A percentile compares a stretch with the other conserved stretches of the same genome.
Conservation (phyloP, 2,329 filamentous ascomycete genomes). For the Aplosporella prunicola region DNA sequence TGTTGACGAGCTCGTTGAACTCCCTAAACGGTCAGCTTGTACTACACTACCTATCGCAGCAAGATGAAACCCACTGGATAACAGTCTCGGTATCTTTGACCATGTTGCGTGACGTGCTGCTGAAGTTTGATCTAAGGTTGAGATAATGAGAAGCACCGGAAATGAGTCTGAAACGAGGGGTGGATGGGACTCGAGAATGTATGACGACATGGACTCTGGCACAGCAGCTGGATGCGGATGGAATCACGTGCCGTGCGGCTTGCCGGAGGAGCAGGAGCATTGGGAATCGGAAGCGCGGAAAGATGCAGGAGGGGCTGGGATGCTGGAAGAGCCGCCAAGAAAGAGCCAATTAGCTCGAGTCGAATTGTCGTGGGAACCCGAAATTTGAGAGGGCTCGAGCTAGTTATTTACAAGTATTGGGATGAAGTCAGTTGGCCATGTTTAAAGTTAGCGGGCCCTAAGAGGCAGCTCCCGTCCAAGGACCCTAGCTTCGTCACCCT, state of each 20-base stretch:
- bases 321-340: too few relatives aligned
- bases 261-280: conserved; percentile 3
- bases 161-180: too few relatives aligned
- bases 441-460: too few relatives aligned
- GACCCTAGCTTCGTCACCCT: too few relatives aligned
- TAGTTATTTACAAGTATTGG: too few relatives aligned
- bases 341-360: too few relatives aligned
- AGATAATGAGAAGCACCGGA: not conserved
- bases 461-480: too few relatives aligned
- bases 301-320: too few relatives aligned
- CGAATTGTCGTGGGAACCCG: too few relatives aligned
- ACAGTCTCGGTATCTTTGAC: conserved; percentile 44
- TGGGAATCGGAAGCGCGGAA: not conserved
- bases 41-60: not conserved
- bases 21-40: conserved; percentile 32
- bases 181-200: not conserved
- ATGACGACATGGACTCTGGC: conserved; percentile 8
- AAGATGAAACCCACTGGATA: conserved; percentile 31
- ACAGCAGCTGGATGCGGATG: not conserved
- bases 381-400: too few relatives aligned
- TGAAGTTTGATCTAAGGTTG: not conserved
- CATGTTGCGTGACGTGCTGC: conserved; percentile 28
- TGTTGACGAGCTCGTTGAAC: conserved; percentile 59
- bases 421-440: too few relatives aligned
- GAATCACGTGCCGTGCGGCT: conserved; percentile 3